Percentiles rank a stretch among this genome's conserved stretches.
Evolutionary conservation across 257 asterid species (phyloP).

Genomic region (Striga asiatica): DNA sequence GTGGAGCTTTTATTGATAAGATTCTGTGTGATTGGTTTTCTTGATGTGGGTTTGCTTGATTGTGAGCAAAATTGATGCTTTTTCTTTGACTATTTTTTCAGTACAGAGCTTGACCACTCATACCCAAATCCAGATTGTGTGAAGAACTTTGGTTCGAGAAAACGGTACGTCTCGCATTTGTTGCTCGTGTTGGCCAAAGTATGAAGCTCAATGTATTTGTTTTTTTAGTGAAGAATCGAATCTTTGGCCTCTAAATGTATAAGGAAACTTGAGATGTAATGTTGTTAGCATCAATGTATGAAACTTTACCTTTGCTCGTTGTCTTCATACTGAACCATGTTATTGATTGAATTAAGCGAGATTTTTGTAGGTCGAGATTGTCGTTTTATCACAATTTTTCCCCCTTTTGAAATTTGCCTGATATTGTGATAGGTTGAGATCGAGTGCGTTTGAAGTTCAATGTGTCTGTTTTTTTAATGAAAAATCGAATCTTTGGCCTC

Average conservation of each 20-base stretch:
- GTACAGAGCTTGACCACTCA: slow-evolving; percentile 31
- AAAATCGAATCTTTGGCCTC: neutral
- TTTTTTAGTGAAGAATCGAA: neutral
- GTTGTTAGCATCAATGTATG: neutral
- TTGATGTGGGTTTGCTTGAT: neutral
- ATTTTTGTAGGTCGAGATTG: neutral
- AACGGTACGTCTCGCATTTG: slow-evolving; percentile 23
- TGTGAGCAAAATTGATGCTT: neutral
- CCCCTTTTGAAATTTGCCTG: neutral
- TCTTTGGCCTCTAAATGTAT: neutral
- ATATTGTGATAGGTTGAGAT: slow-evolving; percentile 20
- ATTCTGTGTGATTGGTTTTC: neutral
- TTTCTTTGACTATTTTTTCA: slow-evolving; percentile 11
- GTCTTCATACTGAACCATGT: no score
- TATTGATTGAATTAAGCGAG: neutral
- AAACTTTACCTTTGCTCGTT: no score
- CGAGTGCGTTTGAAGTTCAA: neutral
- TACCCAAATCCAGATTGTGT: slow-evolving; percentile 21
- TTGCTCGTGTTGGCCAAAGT: neutral
- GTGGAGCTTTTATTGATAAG: neutral
- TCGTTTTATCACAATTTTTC: neutral
- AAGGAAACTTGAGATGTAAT: neutral
- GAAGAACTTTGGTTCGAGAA: slow-evolving; percentile 33
- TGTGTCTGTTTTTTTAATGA: neutral
- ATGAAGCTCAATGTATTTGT: neutral